These are phyloP conservation scores for Botrytis squamosa DNA, from an alignment of 2,329 filamentous ascomycete genomes.

Conservation along the genomic window DNA sequence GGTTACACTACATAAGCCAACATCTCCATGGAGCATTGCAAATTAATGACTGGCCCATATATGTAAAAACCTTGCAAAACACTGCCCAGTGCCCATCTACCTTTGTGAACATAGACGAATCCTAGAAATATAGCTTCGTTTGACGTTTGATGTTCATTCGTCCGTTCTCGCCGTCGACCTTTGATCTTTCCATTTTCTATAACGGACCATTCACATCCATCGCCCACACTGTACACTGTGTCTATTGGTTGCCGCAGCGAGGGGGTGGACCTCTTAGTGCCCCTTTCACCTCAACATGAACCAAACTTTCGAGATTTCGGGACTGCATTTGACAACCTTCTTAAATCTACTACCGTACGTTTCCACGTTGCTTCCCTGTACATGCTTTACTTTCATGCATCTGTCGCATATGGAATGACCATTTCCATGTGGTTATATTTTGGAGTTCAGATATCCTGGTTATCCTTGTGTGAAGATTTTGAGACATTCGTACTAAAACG, in stretches of 20 bases:
- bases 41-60: not conserved
- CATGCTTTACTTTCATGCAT: not conserved
- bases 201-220: not conserved
- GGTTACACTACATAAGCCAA: conserved; percentile 5
- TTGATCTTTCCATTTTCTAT: not conserved
- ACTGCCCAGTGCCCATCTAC: not conserved
- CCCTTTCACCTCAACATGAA: not conserved
- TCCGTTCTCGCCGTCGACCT: not conserved
- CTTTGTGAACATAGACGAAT: not conserved
- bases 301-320: conserved; percentile 10
- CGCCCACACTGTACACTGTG: not conserved
- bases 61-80: not conserved
- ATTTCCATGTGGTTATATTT: conserved; percentile 17
- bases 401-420: not conserved
- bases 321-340: conserved; percentile 1
- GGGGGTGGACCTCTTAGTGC: conserved; percentile 8
- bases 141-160: not conserved
- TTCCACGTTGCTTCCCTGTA: conserved; percentile 21
- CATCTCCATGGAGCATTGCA: not conserved
- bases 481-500: conserved; percentile 11
- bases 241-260: conserved; percentile 3
- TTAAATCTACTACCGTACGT: not conserved
- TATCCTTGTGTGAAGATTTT: conserved; percentile 1
- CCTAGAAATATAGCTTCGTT: not conserved
- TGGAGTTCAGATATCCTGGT: not conserved